Conservation (phyloP, 2,329 filamentous ascomycete species). For the Plectosphaerella plurivora region DNA sequence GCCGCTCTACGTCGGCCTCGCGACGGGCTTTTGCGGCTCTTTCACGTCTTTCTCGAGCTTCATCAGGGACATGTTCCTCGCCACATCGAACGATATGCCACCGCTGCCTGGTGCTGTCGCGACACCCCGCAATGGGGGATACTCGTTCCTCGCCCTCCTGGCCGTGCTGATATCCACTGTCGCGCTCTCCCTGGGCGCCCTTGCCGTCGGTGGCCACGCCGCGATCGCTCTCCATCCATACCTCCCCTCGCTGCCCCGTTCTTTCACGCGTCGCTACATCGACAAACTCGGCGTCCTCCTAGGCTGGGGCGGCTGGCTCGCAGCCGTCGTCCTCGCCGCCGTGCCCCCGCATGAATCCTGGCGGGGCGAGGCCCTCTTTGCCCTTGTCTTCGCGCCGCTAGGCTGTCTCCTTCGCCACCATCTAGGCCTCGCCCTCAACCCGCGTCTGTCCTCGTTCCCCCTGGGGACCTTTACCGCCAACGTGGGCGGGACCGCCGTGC, state of each 20-base stretch:
- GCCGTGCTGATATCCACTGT: conserved; percentile 72
- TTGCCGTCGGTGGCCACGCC: conserved; percentile 71
- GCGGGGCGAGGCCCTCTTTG: conserved; percentile 72
- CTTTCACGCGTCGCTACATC: conserved; percentile 52
- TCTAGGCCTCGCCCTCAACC: conserved; percentile 66
- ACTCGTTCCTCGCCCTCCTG: conserved; percentile 77
- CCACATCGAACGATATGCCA: conserved; percentile 69
- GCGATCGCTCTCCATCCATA: conserved; percentile 56
- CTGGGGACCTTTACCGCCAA: conserved; percentile 85
- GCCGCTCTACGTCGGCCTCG: conserved; percentile 80
- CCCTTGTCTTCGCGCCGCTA: conserved; percentile 75
- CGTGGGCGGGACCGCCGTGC: conserved; percentile 66
- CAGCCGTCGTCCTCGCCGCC: conserved; percentile 65
- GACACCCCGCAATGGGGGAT: conserved; percentile 60
- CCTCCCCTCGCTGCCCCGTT: conserved; percentile 57
- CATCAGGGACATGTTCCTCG: conserved; percentile 74
- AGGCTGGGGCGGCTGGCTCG: conserved; percentile 73
- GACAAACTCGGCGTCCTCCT: conserved; percentile 62
- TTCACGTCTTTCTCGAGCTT: conserved; percentile 90
- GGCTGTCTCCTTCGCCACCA: conserved; percentile 77
- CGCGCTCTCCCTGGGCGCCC: conserved; percentile 62
- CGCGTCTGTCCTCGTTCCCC: conserved; percentile 63
- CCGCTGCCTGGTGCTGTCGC: conserved; percentile 23
- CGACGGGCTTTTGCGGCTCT: conserved; percentile 84
- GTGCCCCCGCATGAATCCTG: conserved; percentile 70